These are phyloP conservation scores for Cercospora canescens DNA, from an alignment of 2,329 filamentous ascomycete genomes.

Conservation along the genomic window DNA sequence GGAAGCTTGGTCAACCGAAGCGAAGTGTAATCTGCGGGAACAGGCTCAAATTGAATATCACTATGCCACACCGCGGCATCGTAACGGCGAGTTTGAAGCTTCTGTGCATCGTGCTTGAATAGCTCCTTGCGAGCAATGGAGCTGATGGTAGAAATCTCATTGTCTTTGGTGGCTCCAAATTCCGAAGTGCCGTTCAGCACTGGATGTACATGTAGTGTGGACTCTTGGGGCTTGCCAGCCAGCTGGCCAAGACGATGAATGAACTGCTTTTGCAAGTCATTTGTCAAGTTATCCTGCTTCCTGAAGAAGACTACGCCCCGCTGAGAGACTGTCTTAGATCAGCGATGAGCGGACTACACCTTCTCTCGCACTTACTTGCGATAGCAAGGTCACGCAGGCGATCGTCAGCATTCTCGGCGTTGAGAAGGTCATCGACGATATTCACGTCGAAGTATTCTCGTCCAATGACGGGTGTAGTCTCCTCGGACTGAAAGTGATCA, in stretches of 20 bases:
- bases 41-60: conserved; percentile 66
- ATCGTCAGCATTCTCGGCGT: conserved; percentile 35
- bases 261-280: conserved; percentile 65
- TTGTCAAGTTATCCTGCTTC: conserved; percentile 58
- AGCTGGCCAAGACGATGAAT: conserved; percentile 61
- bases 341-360: not conserved
- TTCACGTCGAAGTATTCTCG: conserved; percentile 60
- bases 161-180: conserved; percentile 50
- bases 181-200: conserved; percentile 57
- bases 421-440: conserved; percentile 62
- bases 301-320: conserved; percentile 72
- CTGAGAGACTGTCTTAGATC: conserved; percentile 56
- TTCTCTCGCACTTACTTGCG: conserved; percentile 9
- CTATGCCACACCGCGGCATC: conserved; percentile 48
- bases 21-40: conserved; percentile 64
- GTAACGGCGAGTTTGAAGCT: conserved; percentile 25
- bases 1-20: conserved; percentile 59
- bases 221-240: conserved; percentile 58
- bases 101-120: conserved; percentile 36
- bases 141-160: conserved; percentile 64
- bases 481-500: conserved; percentile 56
- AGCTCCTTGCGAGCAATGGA: conserved; percentile 56
- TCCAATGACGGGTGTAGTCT: conserved; percentile 63
- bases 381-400: conserved; percentile 23
- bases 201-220: conserved; percentile 62